Conservation (phyloP, 106 monocot genomes). For the Xerophyta viscosa region DNA sequence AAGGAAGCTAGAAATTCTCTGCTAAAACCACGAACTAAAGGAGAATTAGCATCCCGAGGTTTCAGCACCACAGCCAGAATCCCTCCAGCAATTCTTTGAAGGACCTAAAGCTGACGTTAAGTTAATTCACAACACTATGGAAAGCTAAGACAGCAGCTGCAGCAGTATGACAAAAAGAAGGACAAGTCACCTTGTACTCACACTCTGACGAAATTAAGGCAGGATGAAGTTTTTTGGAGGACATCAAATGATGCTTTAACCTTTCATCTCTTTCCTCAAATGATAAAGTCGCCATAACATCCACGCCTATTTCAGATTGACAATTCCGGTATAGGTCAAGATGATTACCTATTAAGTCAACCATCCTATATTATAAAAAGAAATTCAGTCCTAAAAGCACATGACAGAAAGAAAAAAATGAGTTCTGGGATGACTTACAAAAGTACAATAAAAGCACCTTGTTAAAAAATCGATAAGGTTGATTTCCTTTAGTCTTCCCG, state of each 20-base stretch:
- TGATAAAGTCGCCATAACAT: conserved; percentile 82
- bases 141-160: not conserved
- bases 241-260: conserved; percentile 69
- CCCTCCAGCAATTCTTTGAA: conserved; percentile 83
- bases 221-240: conserved; percentile 78
- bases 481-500: conserved; percentile 74
- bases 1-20: conserved; percentile 77
- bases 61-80: conserved; percentile 59
- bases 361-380: conserved; percentile 49
- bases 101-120: conserved; percentile 49
- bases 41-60: conserved; percentile 74
- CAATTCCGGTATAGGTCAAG: conserved; percentile 78
- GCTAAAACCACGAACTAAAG: conserved; percentile 61
- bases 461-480: conserved; percentile 95
- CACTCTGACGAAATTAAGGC: conserved; percentile 76
- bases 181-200: conserved; percentile 72
- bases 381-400: conserved; percentile 11
- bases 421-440: conserved; percentile 35
- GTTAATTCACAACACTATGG: conserved; percentile 1
- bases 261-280: conserved; percentile 90
- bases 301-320: conserved; percentile 70
- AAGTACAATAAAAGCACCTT: conserved; percentile 69
- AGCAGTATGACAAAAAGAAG: not conserved
- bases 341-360: conserved; percentile 79
- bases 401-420: conserved; percentile 2